Evolutionary conservation across 768 basidiomycete genomes (phyloP), one percentile per base, ranked within the genome.

Genomic region (Russula ochroleuca): DNA sequence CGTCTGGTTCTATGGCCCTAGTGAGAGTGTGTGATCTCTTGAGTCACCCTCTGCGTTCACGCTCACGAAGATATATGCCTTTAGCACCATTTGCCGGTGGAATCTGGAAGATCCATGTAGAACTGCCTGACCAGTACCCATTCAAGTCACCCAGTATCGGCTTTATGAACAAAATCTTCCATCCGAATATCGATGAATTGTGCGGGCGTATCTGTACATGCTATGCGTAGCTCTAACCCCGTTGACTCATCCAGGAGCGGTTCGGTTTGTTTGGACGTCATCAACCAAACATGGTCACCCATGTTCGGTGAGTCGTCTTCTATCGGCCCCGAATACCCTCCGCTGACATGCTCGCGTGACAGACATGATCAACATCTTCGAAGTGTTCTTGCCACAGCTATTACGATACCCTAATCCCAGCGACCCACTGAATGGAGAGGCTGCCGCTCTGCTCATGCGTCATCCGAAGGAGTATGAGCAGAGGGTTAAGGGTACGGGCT

Each of bases 161-260:
- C 2, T 99, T 99, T 77, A 95, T 97, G 93, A 99, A 99, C 84
- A 98, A 98, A 88, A 98, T 99, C 75, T 98, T 97, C 74, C 97
- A 98, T 71, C 97, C 97, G 21, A 99, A 99, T 73, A 99, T 99
- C 72, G 97, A 99, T 77, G 97, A 99, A 76, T 79, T 97, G 90
- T 98, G 74, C 72, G 64, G 64, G 60, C 54, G 61, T n/a, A 45
- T 40, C 47, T n/a, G 49, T 61, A 59, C 53, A 17, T 53, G 63
- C 70, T 61, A 69, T 57, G 41, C 51, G 21, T 21, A n/a, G 37
- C 38, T 37, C 66, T 61, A 35, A 64, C 60, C 68, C 31, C 66
- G 51, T 37, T 31, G 56, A 48, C 57, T 45, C 64, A 47, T 64
- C 35, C 73, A 96, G 94, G 72, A 97, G 94, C 72, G 96, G 96